phyloP scores from a whole-genome alignment of 139 green algal genomes.

The Coccomyxa sp. region DNA sequence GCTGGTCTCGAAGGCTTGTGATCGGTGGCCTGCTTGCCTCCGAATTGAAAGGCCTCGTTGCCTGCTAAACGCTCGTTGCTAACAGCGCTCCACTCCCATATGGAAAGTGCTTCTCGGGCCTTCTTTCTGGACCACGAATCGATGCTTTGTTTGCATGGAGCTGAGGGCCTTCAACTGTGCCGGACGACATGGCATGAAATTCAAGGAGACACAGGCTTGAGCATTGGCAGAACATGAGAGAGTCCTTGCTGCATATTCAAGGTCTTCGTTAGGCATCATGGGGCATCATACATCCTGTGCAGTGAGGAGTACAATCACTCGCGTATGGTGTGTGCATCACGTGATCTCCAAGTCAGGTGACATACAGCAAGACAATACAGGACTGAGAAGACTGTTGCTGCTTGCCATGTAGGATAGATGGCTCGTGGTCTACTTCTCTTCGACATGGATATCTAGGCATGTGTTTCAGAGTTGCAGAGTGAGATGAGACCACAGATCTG shows the following conservation, averaged over 20 bases:
- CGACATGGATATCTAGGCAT: neutral
- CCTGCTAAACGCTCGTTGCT: neutral
- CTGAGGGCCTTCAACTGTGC: neutral
- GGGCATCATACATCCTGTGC: neutral
- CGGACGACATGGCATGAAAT: neutral
- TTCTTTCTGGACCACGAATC: slow-evolving; percentile 1
- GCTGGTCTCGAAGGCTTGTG: neutral
- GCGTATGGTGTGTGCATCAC: neutral
- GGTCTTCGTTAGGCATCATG: neutral
- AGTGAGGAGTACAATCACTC: neutral
- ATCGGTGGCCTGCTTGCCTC: neutral
- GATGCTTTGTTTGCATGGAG: neutral
- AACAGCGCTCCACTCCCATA: neutral
- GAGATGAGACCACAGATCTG: neutral
- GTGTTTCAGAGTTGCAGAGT: neutral
- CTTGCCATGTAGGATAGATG: neutral
- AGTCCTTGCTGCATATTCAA: slow-evolving; percentile 2
- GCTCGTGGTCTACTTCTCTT: neutral
- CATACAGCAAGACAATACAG: neutral
- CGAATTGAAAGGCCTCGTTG: neutral
- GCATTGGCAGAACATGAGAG: neutral
- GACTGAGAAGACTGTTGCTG: neutral
- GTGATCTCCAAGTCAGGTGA: neutral
- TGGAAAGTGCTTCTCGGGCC: neutral
- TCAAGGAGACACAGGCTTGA: neutral